Percentiles rank a stretch among this genome's conserved stretches.
Conservation (phyloP, 2,329 filamentous ascomycete species). For the Didymella lethalis region DNA sequence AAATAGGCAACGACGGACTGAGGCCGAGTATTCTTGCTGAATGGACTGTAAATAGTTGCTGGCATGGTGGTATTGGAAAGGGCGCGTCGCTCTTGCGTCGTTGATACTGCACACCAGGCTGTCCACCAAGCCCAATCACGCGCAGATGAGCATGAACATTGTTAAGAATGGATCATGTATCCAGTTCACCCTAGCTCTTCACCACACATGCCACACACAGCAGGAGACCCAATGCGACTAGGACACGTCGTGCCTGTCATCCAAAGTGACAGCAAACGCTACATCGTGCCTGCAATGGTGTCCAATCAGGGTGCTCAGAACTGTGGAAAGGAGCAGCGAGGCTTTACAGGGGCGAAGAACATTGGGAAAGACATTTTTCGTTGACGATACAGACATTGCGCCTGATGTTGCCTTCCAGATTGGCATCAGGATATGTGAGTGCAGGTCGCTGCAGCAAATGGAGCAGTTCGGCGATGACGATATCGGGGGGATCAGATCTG, state of each 20-base stretch:
- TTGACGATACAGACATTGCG: neutral
- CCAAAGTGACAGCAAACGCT: conserved; percentile 9
- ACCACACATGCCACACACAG: neutral
- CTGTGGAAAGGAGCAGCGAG: neutral
- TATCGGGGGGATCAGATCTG: conserved; percentile 20
- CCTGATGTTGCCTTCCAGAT: neutral
- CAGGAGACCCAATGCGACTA: neutral
- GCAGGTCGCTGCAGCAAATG: neutral
- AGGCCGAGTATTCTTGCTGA: neutral
- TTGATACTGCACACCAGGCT: neutral
- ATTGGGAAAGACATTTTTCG: neutral
- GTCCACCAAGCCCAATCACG: neutral
- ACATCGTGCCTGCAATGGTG: conserved; percentile 1
- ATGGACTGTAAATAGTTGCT: neutral
- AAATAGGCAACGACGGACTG: neutral
- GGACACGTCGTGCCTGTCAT: conserved; percentile 9
- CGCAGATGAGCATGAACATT: no score
- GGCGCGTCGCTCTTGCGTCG: neutral
- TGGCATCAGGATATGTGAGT: neutral
- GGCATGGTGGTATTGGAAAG: neutral
- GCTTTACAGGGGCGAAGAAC: neutral
- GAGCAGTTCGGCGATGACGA: conserved; percentile 11
- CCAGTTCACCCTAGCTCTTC: neutral
- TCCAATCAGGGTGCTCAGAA: conserved; percentile 23
- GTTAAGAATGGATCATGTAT: neutral